Evolutionary conservation across 352 stramenopile genomes (phyloP), one percentile per base, ranked within the genome.

Genomic region (Phytophthora macrochlamydospora): DNA sequence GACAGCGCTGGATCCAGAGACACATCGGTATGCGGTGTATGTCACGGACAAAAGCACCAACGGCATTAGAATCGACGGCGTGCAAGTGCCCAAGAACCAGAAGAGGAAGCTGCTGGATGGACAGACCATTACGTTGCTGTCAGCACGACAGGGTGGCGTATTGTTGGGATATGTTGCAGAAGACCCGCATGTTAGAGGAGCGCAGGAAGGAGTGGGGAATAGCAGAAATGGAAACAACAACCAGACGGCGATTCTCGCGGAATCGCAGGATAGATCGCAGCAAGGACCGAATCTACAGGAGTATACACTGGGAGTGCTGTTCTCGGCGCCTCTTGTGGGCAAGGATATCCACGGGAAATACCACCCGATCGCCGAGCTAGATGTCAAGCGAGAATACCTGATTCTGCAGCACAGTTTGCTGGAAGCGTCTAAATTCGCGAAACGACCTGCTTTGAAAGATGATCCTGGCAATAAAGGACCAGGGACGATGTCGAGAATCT

Each of bases 231-330:
- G 38, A 7, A 46, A n/a, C 4, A 49, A 24, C 29, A 28, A 12
- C 11, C 67, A 62, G 24, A 59, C 67, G 7, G 44, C 18, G 13
- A 37, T 48, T 9, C 29, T 67, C 1, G 53, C 61, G 0, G 73
- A 89, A 7, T 85, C 71, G 5, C 75, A 83, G 28, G 77, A 90
- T 31, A 76, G 75, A 18, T 89, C 81, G 0, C 81, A 90, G 59
- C 70, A 83, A 24, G 71, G 71, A 9, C 78, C 81, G 1, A 80
- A 87, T n/a, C 58, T 87, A 0, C 81, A 90, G 42, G 79, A 92
- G 51, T 87, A 97, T 53, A 95, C 85, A 7, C 85, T 98, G 7
- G 92, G 91, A 14, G 93, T 98, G n/a, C 65, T 99, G 30, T 98
- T 99, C 63, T 97, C 95, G 3, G 89, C 91, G 1, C 96, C 96